Percentiles rank a stretch among this genome's conserved stretches.
These are phyloP conservation scores for Ceratobasidium sp. DNA, from an alignment of 1,284 basidiomycete species.

Conservation along the genomic window DNA sequence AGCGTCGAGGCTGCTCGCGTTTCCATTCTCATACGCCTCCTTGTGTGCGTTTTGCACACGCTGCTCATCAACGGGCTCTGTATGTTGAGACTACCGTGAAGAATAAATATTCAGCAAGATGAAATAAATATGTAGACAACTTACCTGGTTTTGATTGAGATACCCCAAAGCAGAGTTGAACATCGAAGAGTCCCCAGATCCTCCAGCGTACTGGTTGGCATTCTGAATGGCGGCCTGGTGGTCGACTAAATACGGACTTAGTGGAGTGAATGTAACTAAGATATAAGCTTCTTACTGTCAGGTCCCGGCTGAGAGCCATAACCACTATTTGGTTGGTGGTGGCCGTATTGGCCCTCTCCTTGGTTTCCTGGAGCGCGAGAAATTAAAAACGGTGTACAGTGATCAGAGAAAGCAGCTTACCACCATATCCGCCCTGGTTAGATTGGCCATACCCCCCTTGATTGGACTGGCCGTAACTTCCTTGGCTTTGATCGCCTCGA, in stretches of 20 bases:
- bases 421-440: slow-evolving; percentile 41
- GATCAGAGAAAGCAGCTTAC: not conserved
- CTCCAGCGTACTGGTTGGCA: slow-evolving; percentile 59
- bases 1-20: slow-evolving; percentile 64
- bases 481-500: not conserved
- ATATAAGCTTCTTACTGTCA: slow-evolving; percentile 1
- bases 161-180: slow-evolving; percentile 65
- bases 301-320: slow-evolving; percentile 32
- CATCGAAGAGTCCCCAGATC: slow-evolving; percentile 63
- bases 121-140: slow-evolving; percentile 44
- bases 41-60: slow-evolving; percentile 64
- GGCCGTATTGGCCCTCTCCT: slow-evolving; percentile 28
- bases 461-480: not conserved
- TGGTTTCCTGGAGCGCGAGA: not conserved
- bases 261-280: slow-evolving; percentile 1
- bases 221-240: slow-evolving; percentile 65
- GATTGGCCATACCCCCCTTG: not conserved
- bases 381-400: not conserved
- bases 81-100: slow-evolving; percentile 29
- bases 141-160: slow-evolving; percentile 63
- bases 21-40: slow-evolving; percentile 65
- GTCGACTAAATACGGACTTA: slow-evolving; percentile 60
- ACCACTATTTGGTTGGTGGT: slow-evolving; percentile 19
- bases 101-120: no score
- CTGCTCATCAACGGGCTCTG: slow-evolving; percentile 71